Percentiles rank a stretch among this genome's conserved stretches.
Evolutionary conservation across 164 flowering plant genomes (phyloP).

Genomic region (Nymphaea thermarum): DNA sequence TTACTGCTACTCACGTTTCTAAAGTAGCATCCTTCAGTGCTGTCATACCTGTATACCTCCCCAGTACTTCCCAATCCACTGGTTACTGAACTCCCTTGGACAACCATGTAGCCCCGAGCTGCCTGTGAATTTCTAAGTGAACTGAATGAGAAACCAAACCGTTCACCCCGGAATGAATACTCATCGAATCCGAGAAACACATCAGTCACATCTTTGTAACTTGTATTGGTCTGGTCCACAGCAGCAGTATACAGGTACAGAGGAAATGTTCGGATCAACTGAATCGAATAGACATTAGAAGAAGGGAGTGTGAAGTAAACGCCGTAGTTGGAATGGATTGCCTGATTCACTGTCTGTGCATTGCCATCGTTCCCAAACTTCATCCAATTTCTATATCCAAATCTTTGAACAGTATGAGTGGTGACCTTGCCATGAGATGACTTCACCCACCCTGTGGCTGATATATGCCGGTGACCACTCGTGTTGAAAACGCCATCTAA

Average conservation of each 20-base stretch:
- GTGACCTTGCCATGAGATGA: conserved; percentile 63
- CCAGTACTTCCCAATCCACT: conserved; percentile 56
- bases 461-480: conserved; percentile 28
- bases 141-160: conserved; percentile 11
- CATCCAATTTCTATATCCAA: conserved; percentile 44
- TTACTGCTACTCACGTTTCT: conserved; percentile 78
- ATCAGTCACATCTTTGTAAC: conserved; percentile 20
- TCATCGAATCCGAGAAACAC: conserved; percentile 45
- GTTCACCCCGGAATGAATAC: conserved; percentile 8
- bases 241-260: conserved; percentile 22
- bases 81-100: conserved; percentile 39
- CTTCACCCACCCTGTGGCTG: conserved; percentile 58
- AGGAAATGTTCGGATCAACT: conserved; percentile 25
- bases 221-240: conserved; percentile 32
- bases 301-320: conserved; percentile 21
- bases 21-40: conserved; percentile 42
- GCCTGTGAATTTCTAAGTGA: conserved; percentile 42
- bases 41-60: conserved; percentile 37
- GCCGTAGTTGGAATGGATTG: conserved; percentile 26
- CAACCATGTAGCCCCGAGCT: conserved; percentile 48
- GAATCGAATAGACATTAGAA: conserved; percentile 8
- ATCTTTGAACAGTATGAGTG: conserved; percentile 30
- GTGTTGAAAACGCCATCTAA: conserved; percentile 50
- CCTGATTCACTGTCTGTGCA: conserved; percentile 60
- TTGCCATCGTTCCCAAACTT: conserved; percentile 40